Evolutionary conservation across 2,329 filamentous ascomycete genomes (phyloP), one percentile per base, ranked within the genome.

Genomic region (Tolypocladium pustulatum): DNA sequence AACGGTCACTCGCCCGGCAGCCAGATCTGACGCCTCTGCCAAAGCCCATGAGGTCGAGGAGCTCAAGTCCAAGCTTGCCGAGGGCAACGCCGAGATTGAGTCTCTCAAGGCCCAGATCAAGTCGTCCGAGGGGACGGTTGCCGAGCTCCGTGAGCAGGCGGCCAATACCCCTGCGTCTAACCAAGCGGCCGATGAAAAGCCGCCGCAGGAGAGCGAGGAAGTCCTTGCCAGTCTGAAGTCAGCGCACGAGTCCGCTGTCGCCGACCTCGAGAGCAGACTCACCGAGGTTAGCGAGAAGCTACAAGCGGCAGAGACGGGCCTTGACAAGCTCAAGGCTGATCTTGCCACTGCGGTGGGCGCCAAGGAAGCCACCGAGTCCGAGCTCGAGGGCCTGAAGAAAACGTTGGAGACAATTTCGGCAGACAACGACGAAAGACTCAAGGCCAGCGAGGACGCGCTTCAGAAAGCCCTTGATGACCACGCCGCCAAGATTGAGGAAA

Each of bases 31-130:
- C 49, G 69, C 75, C 38, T 73, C 76, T 27, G 68, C 75, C 20
- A 74, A 77, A 9, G 68, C 77, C 25, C 85, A 83, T 71, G 82
- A 84, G 65, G 72, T 82, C 4, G 83, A 86, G 55, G 79, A 83
- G 53, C 75, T 87, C 51, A 86, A 83, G 73, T 69, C 75, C 9
- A 85, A 85, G 70, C 74, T 87, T 27, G 74, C 76, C 5, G 77
- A 81, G 37, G 83, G 81, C 61, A 82, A 86, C 65, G 69, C 76
- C 8, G 81, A 85, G 65, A 80, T 86, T 12, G 76, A 80, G 57
- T 71, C 78, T 15, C 76, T 87, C 36, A 83, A 82, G 68, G 73
- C 75, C 7, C 79, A 86, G 64, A 78, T 87, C 55, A 72, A 78
- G 59, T 71, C 77, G 10, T 83, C 81, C 0, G 75, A 85, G 65